Conservation (phyloP, 2,329 filamentous ascomycete genomes). For the Parascedosporium putredinis region DNA sequence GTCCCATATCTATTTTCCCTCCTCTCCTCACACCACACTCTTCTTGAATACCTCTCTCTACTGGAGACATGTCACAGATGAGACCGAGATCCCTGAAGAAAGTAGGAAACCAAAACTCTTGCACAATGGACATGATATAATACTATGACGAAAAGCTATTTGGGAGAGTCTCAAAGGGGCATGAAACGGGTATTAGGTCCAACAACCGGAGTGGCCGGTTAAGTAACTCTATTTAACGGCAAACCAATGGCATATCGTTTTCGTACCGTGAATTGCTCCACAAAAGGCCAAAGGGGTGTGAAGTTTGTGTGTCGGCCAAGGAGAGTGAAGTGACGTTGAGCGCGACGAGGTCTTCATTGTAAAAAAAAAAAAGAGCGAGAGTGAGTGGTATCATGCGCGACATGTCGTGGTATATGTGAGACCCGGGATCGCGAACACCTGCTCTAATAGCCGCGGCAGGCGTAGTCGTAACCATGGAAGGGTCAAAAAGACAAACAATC, state of each 20-base stretch:
- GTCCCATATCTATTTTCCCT: too few relatives aligned
- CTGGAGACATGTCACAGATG: too few relatives aligned
- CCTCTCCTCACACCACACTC: too few relatives aligned
- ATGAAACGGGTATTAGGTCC: conserved; percentile 12
- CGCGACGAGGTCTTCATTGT: conserved; percentile 9
- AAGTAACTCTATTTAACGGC: neutral
- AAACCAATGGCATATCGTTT: neutral
- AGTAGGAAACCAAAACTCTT: neutral
- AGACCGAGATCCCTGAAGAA: neutral
- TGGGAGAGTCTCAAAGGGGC: conserved; percentile 5
- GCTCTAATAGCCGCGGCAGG: neutral
- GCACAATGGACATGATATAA: too few relatives aligned
- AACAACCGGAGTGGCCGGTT: neutral
- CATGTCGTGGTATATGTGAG: conserved; percentile 4
- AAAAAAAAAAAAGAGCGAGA: too few relatives aligned
- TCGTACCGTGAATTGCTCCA: neutral
- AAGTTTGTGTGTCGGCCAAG: too few relatives aligned
- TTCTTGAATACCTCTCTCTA: too few relatives aligned
- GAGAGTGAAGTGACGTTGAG: conserved; percentile 10
- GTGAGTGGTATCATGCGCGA: conserved; percentile 11
- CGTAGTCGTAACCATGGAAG: neutral
- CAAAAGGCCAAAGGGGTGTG: too few relatives aligned
- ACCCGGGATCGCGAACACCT: neutral
- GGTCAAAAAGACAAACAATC: neutral
- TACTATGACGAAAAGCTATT: neutral